These are phyloP conservation scores for Trifolium fragiferum DNA, from an alignment of 306 rosid genomes.

Conservation along the genomic window DNA sequence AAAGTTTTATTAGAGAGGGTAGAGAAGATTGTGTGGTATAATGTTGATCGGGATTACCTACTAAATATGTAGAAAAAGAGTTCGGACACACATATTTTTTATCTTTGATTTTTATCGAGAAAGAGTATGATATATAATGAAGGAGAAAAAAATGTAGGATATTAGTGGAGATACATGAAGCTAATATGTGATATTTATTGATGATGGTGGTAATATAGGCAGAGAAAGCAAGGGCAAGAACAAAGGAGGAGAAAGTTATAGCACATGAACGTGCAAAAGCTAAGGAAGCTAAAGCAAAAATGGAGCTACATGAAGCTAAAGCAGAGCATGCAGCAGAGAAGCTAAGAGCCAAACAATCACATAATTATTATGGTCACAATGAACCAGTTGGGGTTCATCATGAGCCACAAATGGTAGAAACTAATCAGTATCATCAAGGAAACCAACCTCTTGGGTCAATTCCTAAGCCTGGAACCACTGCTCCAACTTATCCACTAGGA, in stretches of 20 bases:
- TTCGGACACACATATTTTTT: too few relatives aligned
- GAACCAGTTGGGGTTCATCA: conserved; percentile 19
- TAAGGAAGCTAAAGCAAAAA: conserved; percentile 66
- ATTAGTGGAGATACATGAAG: too few relatives aligned
- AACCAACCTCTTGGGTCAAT: conserved; percentile 41
- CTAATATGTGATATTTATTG: too few relatives aligned
- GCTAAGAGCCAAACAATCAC: conserved; percentile 39
- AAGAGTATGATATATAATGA: too few relatives aligned
- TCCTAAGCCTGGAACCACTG: conserved; percentile 31
- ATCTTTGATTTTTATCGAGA: too few relatives aligned
- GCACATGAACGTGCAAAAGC: conserved; percentile 62
- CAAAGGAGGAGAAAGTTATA: conserved; percentile 57
- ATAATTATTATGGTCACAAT: conserved; percentile 21
- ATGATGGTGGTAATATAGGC: conserved; percentile 38
- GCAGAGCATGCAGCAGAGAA: conserved; percentile 65
- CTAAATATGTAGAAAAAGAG: too few relatives aligned
- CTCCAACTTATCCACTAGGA: conserved; percentile 40
- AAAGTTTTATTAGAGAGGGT: too few relatives aligned
- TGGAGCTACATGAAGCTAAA: conserved; percentile 70
- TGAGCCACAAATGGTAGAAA: conserved; percentile 9
- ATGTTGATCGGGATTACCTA: too few relatives aligned
- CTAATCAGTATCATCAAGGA: not conserved
- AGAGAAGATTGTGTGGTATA: too few relatives aligned
- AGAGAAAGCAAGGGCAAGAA: conserved; percentile 61
- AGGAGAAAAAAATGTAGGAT: too few relatives aligned